phyloP scores from a whole-genome alignment of 1,139 yeast genomes.

The Suhomyces yuchorum region DNA sequence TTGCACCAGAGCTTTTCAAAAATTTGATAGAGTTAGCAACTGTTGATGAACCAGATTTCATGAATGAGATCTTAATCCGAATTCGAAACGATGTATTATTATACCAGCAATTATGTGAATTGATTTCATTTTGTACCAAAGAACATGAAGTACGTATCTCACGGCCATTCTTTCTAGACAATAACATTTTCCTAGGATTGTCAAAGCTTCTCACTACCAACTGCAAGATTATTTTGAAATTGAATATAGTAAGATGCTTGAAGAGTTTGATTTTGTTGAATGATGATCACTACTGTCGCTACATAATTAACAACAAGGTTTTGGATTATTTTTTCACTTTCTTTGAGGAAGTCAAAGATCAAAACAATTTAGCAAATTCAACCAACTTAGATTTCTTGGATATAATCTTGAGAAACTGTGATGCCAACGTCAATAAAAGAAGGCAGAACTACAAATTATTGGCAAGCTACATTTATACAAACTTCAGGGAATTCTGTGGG shows the following conservation, averaged over 20 bases:
- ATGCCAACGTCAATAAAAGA: slow-evolving; percentile 24
- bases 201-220: slow-evolving; percentile 43
- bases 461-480: slow-evolving; percentile 51
- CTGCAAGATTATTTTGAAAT: slow-evolving; percentile 52
- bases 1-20: slow-evolving; percentile 60
- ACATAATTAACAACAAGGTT: slow-evolving; percentile 58
- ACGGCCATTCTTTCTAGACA: slow-evolving; percentile 61
- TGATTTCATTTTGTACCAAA: slow-evolving; percentile 63
- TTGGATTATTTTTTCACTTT: slow-evolving; percentile 53
- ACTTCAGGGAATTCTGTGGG: slow-evolving; percentile 41
- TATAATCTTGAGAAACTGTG: slow-evolving; percentile 42
- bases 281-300: slow-evolving; percentile 60
- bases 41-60: slow-evolving; percentile 12
- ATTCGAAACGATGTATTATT: slow-evolving; percentile 41
- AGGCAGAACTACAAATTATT: slow-evolving; percentile 47
- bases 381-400: slow-evolving; percentile 74
- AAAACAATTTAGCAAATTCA: slow-evolving; percentile 71
- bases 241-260: slow-evolving; percentile 67
- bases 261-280: slow-evolving; percentile 60
- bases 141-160: slow-evolving; percentile 62
- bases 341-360: slow-evolving; percentile 50
- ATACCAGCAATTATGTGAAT: slow-evolving; percentile 67
- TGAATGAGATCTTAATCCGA: slow-evolving; percentile 8
- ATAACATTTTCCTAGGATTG: slow-evolving; percentile 56
- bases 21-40: slow-evolving; percentile 45